Evolutionary conservation across 2,329 filamentous ascomycete species (phyloP).

Genomic region (Alternaria sp.): DNA sequence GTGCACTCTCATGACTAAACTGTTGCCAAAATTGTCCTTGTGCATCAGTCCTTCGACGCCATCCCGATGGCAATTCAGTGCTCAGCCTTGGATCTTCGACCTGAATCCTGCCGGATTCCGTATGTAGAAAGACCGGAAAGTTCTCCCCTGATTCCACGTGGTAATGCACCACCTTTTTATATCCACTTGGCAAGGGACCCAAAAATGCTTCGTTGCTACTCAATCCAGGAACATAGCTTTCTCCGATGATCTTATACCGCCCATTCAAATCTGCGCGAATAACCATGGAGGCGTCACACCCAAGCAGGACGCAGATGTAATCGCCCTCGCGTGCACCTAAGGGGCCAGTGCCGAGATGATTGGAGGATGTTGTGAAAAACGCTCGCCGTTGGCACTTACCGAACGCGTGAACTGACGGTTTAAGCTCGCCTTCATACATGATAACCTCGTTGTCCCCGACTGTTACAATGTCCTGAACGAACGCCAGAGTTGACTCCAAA

Average conservation of each 20-base stretch:
- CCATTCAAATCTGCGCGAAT: neutral
- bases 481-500: neutral
- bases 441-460: neutral
- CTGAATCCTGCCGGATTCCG: neutral
- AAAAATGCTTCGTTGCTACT: neutral
- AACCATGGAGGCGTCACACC: neutral
- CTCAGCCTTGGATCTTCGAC: neutral
- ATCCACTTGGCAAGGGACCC: neutral
- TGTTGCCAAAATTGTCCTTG: too few relatives aligned
- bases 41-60: neutral
- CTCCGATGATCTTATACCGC: neutral
- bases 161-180: neutral
- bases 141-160: neutral
- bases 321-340: neutral
- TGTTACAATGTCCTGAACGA: neutral
- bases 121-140: neutral
- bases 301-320: neutral
- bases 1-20: neutral
- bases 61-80: neutral
- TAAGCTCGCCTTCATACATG: rapidly evolving
- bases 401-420: neutral
- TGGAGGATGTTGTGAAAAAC: neutral
- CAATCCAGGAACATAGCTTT: neutral
- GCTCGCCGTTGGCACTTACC: rapidly evolving
- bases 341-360: neutral